These are phyloP conservation scores for Leishmania tarentolae DNA, from an alignment of 208 protist species.

Conservation along the genomic window DNA sequence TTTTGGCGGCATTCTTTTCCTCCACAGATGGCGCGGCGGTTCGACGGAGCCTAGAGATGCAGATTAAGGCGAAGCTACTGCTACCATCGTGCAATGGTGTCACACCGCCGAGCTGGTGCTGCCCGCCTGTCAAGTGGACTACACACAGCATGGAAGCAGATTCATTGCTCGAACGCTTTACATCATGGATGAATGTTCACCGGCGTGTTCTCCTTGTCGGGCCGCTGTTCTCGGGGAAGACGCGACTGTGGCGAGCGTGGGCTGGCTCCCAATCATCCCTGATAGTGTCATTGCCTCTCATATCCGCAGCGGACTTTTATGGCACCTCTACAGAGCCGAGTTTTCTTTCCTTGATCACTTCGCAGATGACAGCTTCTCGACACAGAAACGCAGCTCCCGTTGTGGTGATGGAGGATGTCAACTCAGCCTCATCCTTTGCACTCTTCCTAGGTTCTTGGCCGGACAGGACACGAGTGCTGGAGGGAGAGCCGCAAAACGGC, in stretches of 20 bases:
- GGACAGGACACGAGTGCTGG: conserved; percentile 4
- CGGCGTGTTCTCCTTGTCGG: conserved; percentile 64
- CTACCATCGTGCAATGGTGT: conserved; percentile 25
- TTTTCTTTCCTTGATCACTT: conserved; percentile 15
- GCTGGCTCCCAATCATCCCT: conserved; percentile 40
- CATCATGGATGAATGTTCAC: conserved; percentile 50
- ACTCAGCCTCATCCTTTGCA: conserved; percentile 20
- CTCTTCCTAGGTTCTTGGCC: conserved; percentile 25
- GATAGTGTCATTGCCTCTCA: conserved; percentile 59
- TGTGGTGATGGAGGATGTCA: conserved; percentile 30
- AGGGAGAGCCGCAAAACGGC: conserved; percentile 20
- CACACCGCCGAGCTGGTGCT: conserved; percentile 3
- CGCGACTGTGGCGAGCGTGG: conserved; percentile 68
- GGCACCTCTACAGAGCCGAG: conserved; percentile 42
- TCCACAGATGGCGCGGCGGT: conserved; percentile 39
- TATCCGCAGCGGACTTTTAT: conserved; percentile 73
- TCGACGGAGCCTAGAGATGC: conserved; percentile 41
- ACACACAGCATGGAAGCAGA: neutral
- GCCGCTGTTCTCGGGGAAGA: conserved; percentile 72
- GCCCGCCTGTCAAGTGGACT: neutral
- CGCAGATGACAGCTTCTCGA: conserved; percentile 5
- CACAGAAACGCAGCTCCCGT: neutral
- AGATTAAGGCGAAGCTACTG: conserved; percentile 40
- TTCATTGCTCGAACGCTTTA: conserved; percentile 40
- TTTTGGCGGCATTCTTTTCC: conserved; percentile 46